Percentiles rank a stretch among this genome's conserved stretches.
These are phyloP conservation scores for Calonectria ilicicola DNA, from an alignment of 2,329 filamentous ascomycete genomes.

Conservation along the genomic window DNA sequence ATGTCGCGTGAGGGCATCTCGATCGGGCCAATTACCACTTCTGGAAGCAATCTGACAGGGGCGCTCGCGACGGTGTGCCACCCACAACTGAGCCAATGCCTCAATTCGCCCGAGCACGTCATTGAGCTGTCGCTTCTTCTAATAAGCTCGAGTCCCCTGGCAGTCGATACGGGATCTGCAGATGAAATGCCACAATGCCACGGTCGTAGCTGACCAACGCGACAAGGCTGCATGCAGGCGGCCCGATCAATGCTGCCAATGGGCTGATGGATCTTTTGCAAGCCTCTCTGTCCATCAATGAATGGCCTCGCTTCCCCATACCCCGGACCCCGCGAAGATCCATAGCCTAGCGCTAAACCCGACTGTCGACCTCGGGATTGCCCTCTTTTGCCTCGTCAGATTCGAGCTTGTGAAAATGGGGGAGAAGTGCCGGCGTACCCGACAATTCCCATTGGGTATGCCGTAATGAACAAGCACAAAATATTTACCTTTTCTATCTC, in stretches of 20 bases:
- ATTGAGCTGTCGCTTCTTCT: background rate
- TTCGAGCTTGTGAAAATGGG: constrained; percentile 16
- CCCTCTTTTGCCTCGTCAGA: background rate
- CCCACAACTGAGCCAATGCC: background rate
- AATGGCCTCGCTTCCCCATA: constrained; percentile 3
- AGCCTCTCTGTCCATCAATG: background rate
- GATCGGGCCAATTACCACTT: constrained; percentile 4
- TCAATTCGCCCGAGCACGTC: constrained; percentile 11
- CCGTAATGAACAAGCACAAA: background rate
- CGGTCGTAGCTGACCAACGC: background rate
- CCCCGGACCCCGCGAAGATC: constrained; percentile 15
- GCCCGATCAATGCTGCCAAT: background rate
- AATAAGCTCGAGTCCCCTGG: constrained; percentile 1
- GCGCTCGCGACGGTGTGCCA: background rate
- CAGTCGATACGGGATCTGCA: background rate
- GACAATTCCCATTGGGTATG: background rate
- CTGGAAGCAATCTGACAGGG: constrained; percentile 12
- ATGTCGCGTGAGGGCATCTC: background rate
- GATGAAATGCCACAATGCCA: background rate
- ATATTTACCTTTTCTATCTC: background rate
- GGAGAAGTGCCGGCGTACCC: background rate
- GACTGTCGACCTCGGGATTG: constrained; percentile 12
- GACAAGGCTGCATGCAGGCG: background rate
- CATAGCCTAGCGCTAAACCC: background rate
- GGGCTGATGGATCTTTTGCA: constrained; percentile 17